Evolutionary conservation across 177 flowering plant genomes (phyloP), one percentile per base, ranked within the genome.

Genomic region (Telopea speciosissima): DNA sequence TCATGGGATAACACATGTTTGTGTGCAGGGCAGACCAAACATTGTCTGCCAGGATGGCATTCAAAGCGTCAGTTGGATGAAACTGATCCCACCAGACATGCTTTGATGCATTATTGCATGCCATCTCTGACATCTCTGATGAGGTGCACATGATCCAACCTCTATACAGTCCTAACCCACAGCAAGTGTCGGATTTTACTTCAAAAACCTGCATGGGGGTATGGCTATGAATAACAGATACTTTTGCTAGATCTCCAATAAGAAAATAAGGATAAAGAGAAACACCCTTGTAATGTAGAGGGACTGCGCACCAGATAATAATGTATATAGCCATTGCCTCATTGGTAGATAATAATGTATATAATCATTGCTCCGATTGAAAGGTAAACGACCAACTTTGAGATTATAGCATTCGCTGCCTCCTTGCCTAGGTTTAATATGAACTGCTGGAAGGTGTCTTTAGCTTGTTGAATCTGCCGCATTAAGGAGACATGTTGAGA

Each of bases 1-100:
- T 86, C 87, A 84, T 81, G 22, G 97, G 99, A 76, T 84, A 87
- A 73, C 99, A 92, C 88, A 92, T 90, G 11, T 79, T 69, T 5
- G 90, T 74, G 74, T 94, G 95, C 78, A 74, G 24, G 24, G 88
- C 82, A 58, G 90, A 86, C 97, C 96, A 92, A 28, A 92, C 86
- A 80, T 94, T 91, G 63, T 89, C 98, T 23, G 98, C 98, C 71
- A 94, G 73, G 61, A 93, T 90, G n/a, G 84, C 77, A 71, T 91
- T 94, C 52, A 90, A 95, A 11, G 85, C 90, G 70, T 82, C 93
- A 0, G 98, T 94, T 36, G 97, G 98, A 82, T 92, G 98, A 75
- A 86, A 92, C 76, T 92, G 92, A 49, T 94, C 98, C 98, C 98
- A 92, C 96, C 98, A 94, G 21, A 90, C 75, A 79, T 94, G 91